Evolutionary conservation across 192 early-diverging fungal genomes (phyloP), one percentile per base, ranked within the genome.

Genomic region (Coemansia furcata): DNA sequence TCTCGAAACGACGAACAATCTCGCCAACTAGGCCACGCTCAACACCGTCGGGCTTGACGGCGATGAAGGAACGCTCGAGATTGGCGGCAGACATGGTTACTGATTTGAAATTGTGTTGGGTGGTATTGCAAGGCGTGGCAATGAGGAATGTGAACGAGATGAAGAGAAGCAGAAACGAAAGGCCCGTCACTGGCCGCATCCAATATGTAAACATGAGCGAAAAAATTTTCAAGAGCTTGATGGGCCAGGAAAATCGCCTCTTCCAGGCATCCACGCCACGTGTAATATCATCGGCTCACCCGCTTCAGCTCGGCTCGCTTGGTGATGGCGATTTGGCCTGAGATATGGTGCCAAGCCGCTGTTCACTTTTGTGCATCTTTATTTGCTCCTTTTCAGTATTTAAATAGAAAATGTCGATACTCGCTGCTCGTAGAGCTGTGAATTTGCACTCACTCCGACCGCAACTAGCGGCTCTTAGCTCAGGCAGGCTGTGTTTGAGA

Each of bases 1-100:
- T 60, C 86, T 96, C 95, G 86, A 97, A 97, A 65, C 95, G 91
- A 84, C 91, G 90, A 82, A 97, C 87, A 80, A 96, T 93, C 80
- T 93, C 93, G 68, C 94, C 94, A 65, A 95, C 92, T 76, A 96
- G 89, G 62, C 95, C 93, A 75, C 89, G 86, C 76, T 87, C 86
- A 62, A 90, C 88, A 57, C 87, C 88, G 62, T 82, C 79, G 69
- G 79, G 79, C 79, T 82, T 82, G 61, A 82, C 74, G 10, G 74
- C 74, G 54, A 82, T 82, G 66, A 82, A 82, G 35, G 79, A 76
- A 71, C 79, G 79, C 66, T 82, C 79, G 65, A 73, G 66, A 69
- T 81, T 81, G 69, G 78, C 52, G 15, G 50, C 70, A 26, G 78
- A 76, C 78, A 81, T 81, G 62, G 43, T 71, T 65, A 42, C 11